A percentile compares a stretch with the other conserved stretches of the same genome.
phyloP scores from a whole-genome alignment of 768 basidiomycete genomes.

The Hygrophorus russula region DNA sequence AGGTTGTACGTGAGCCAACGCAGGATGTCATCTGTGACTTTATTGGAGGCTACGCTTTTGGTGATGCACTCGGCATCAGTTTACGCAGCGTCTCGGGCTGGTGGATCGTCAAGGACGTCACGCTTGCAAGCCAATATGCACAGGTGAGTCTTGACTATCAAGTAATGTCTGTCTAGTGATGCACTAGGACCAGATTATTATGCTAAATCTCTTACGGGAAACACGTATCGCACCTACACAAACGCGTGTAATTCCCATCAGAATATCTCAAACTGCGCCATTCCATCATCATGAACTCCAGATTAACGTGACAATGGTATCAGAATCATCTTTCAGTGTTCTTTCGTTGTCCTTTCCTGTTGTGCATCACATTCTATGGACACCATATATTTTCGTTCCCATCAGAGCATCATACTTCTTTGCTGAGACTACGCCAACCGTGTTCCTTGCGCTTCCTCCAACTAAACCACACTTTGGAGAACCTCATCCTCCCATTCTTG shows the following conservation, averaged over 20 bases:
- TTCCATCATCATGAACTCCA: conserved; percentile 22
- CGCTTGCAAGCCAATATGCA: conserved; percentile 3
- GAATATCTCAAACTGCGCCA: conserved; percentile 27
- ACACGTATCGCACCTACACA: conserved; percentile 49
- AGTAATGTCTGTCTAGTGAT: conserved; percentile 3
- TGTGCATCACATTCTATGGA: conserved; percentile 33
- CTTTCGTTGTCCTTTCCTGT: conserved; percentile 32
- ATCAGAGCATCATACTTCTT: conserved; percentile 53
- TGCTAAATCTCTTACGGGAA: conserved; percentile 16
- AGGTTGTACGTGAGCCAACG: conserved; percentile 26
- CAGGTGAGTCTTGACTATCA: conserved; percentile 8
- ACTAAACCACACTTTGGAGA: conserved; percentile 16
- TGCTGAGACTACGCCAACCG: conserved; percentile 39
- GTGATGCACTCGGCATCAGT: conserved; percentile 55
- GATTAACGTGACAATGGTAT: conserved; percentile 28
- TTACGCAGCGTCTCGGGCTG: conserved; percentile 40
- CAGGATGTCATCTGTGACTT: conserved; percentile 59
- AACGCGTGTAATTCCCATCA: conserved; percentile 46
- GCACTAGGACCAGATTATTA: conserved; percentile 11
- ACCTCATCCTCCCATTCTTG: conserved; percentile 41
- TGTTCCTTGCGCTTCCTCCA: conserved; percentile 52
- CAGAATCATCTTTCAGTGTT: conserved; percentile 12
- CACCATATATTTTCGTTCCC: conserved; percentile 17
- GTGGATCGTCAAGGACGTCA: conserved; percentile 38
- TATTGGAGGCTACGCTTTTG: conserved; percentile 66